A percentile compares a stretch with the other conserved stretches of the same genome.
Conservation (phyloP, 305 asterid genomes). For the Ajuga reptans region DNA sequence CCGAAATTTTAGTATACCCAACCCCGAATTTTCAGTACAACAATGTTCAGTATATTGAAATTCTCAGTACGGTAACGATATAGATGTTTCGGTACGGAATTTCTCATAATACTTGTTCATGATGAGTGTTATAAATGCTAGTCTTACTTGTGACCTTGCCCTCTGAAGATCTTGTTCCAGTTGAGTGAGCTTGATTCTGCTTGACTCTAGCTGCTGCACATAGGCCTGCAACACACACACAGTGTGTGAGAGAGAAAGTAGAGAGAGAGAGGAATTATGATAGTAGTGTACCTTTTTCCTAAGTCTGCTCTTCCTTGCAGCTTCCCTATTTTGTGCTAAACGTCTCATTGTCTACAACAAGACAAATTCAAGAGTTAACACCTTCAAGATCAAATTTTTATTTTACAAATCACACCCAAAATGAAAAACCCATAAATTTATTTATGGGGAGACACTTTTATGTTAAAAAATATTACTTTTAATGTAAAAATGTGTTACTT, state of each 20-base stretch:
- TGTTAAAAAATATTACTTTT: too few relatives aligned
- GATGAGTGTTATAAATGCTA: not conserved
- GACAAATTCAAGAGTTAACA: not conserved
- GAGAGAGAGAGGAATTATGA: not conserved
- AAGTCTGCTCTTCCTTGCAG: slow-evolving; percentile 93
- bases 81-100: too few relatives aligned
- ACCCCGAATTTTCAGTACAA: too few relatives aligned
- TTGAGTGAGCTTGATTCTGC: slow-evolving; percentile 83
- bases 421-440: too few relatives aligned
- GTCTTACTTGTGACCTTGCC: slow-evolving; percentile 80
- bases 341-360: slow-evolving; percentile 79
- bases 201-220: slow-evolving; percentile 88
- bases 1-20: too few relatives aligned
- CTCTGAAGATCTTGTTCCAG: slow-evolving; percentile 88
- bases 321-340: slow-evolving; percentile 97
- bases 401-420: not conserved
- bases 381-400: slow-evolving; percentile 19
- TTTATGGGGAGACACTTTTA: too few relatives aligned
- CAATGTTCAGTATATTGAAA: too few relatives aligned
- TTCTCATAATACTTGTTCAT: not conserved
- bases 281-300: slow-evolving; percentile 60
- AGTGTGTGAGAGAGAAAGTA: not conserved
- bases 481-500: too few relatives aligned
- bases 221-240: slow-evolving; percentile 51
- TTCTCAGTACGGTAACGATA: too few relatives aligned